A percentile compares a stretch with the other conserved stretches of the same genome.
phyloP scores from a whole-genome alignment of 495 filamentous ascomycete species.

The Aspergillus nidulans region DNA sequence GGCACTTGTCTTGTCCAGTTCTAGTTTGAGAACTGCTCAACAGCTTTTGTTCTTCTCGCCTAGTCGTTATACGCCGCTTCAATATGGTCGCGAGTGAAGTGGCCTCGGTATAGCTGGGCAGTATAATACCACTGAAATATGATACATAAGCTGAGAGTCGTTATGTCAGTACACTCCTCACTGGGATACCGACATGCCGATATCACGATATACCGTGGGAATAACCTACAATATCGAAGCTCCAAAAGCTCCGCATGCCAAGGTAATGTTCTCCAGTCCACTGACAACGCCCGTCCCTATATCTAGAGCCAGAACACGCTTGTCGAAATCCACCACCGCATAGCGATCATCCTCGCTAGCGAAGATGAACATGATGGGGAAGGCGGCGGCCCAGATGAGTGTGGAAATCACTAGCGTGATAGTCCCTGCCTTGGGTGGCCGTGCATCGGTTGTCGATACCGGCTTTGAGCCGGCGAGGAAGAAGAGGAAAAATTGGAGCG shows the following conservation, averaged over 20 bases:
- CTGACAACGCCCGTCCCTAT: neutral
- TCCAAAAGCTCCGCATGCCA: neutral
- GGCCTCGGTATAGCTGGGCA: neutral
- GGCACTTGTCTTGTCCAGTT: too few relatives aligned
- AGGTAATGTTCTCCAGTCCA: neutral
- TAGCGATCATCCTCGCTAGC: neutral
- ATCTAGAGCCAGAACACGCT: neutral
- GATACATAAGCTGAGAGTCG: neutral
- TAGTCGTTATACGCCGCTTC: neutral
- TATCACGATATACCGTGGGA: neutral
- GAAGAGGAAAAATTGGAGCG: neutral
- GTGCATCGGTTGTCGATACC: conserved; percentile 1
- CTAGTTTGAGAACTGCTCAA: neutral
- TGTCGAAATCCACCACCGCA: neutral
- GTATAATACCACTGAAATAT: conserved; percentile 1
- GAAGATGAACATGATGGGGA: conserved; percentile 3
- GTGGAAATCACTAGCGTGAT: neutral
- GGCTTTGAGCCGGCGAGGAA: conserved; percentile 1
- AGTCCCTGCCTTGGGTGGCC: neutral
- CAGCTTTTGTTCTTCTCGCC: neutral
- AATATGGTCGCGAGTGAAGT: neutral
- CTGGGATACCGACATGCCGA: neutral
- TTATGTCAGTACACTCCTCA: neutral
- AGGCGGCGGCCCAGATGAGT: neutral
- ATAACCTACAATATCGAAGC: neutral